These are phyloP conservation scores for Cymodocea nodosa DNA, from an alignment of 116 monocot species.

Conservation along the genomic window DNA sequence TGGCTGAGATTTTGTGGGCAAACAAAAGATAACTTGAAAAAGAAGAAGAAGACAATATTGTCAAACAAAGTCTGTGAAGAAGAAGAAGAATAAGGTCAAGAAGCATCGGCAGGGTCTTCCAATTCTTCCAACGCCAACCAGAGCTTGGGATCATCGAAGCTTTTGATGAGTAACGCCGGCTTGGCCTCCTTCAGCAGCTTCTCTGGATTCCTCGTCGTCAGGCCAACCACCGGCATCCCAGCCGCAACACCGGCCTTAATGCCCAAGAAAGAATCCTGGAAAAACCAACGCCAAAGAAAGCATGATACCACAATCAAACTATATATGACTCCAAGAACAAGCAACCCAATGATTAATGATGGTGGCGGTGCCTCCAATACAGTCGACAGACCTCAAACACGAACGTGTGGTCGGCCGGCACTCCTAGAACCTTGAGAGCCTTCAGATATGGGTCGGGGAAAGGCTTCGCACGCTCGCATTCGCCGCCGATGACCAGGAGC, in stretches of 20 bases:
- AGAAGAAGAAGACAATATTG: no score
- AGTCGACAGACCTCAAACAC: conserved; percentile 56
- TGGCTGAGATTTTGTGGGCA: no score
- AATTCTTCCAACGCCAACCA: conserved; percentile 47
- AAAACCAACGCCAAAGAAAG: not conserved
- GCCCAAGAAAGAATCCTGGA: conserved; percentile 66
- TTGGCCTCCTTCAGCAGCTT: conserved; percentile 35
- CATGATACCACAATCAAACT: no score
- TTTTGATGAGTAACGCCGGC: conserved; percentile 47
- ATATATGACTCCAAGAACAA: no score
- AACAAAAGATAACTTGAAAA: no score
- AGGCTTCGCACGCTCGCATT: conserved; percentile 80
- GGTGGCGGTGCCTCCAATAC: no score
- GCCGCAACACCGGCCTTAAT: conserved; percentile 77
- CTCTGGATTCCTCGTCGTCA: conserved; percentile 53
- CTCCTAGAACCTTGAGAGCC: conserved; percentile 42
- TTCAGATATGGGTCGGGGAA: conserved; percentile 74
- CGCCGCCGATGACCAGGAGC: conserved; percentile 43
- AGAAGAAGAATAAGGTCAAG: no score
- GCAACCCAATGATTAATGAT: no score
- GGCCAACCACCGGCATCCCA: conserved; percentile 55
- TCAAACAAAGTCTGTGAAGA: no score
- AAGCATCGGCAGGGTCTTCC: conserved; percentile 2
- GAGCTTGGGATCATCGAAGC: conserved; percentile 63
- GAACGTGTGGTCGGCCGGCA: conserved; percentile 39